phyloP scores from a whole-genome alignment of 1,284 basidiomycete genomes.

The Ceratobasidium sp. region DNA sequence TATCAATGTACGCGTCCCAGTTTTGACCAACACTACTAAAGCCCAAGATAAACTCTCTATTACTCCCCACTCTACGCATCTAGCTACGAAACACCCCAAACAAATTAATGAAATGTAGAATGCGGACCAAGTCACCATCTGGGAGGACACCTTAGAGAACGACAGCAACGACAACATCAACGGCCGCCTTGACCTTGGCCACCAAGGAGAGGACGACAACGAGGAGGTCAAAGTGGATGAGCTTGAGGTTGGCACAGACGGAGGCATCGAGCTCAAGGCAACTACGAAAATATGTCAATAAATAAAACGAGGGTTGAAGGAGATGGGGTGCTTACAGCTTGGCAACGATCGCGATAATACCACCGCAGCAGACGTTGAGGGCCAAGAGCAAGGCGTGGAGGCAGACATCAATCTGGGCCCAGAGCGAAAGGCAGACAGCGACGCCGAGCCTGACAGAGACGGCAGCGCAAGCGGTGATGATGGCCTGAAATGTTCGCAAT shows the following conservation, averaged over 20 bases:
- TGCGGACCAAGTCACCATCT: not conserved
- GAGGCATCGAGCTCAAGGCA: not conserved
- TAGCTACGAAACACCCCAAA: not conserved
- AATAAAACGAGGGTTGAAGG: not conserved
- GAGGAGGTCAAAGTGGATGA: not conserved
- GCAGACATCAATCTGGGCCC: conserved; percentile 10
- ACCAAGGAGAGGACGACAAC: not conserved
- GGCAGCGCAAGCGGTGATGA: not conserved
- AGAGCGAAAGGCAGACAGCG: not conserved
- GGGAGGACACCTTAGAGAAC: not conserved
- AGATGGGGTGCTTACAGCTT: not conserved
- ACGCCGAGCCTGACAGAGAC: conserved; percentile 1
- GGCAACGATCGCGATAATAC: not conserved
- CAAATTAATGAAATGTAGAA: not conserved
- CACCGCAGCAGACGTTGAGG: conserved; percentile 20
- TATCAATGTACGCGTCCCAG: too few relatives aligned
- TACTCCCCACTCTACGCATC: not conserved
- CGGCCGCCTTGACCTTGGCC: not conserved
- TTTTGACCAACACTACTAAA: not conserved
- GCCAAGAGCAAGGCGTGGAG: conserved; percentile 12
- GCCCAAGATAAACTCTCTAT: not conserved
- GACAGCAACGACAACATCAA: not conserved
- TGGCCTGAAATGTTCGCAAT: not conserved
- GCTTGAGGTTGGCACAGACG: not conserved
- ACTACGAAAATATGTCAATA: not conserved